Conservation (phyloP, 768 basidiomycete genomes). For the Lactifluus subvellereus region DNA sequence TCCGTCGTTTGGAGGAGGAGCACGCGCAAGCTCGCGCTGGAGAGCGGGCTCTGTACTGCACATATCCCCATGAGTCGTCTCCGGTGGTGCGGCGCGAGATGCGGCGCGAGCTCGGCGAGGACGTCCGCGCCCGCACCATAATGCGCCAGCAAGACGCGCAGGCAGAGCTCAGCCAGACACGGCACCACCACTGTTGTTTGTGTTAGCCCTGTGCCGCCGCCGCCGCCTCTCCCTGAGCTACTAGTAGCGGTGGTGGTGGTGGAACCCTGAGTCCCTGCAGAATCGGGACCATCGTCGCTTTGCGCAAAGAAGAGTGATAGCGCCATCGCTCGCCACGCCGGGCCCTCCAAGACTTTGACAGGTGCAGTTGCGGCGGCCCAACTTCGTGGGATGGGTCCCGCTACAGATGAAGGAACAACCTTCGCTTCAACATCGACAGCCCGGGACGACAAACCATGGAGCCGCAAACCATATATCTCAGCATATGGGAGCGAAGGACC, state of each 20-base stretch:
- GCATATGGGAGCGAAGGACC: slow-evolving; percentile 21
- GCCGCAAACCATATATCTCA: slow-evolving; percentile 20
- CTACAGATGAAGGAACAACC: slow-evolving; percentile 9
- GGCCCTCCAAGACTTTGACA: slow-evolving; percentile 30
- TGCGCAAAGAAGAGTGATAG: slow-evolving; percentile 47
- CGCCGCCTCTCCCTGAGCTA: not conserved
- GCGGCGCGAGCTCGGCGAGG: slow-evolving; percentile 42
- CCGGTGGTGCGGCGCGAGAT: slow-evolving; percentile 54
- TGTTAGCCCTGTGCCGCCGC: slow-evolving; percentile 12
- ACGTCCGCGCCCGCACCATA: slow-evolving; percentile 35
- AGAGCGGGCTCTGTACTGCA: slow-evolving; percentile 53
- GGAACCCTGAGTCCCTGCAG: not conserved
- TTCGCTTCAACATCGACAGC: slow-evolving; percentile 1
- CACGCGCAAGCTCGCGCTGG: slow-evolving; percentile 43
- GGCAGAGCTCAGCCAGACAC: slow-evolving; percentile 51
- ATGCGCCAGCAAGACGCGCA: slow-evolving; percentile 41
- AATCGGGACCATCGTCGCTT: slow-evolving; percentile 4
- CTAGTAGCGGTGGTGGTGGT: not conserved
- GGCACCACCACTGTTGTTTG: slow-evolving; percentile 35
- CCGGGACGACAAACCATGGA: not conserved
- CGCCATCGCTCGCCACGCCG: slow-evolving; percentile 49
- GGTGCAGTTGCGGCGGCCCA: slow-evolving; percentile 39
- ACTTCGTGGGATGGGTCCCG: slow-evolving; percentile 43
- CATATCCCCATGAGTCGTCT: slow-evolving; percentile 52
- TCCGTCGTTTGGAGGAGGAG: slow-evolving; percentile 31